Conservation (phyloP, 306 rosid species). For the Vachellia collinsii region DNA sequence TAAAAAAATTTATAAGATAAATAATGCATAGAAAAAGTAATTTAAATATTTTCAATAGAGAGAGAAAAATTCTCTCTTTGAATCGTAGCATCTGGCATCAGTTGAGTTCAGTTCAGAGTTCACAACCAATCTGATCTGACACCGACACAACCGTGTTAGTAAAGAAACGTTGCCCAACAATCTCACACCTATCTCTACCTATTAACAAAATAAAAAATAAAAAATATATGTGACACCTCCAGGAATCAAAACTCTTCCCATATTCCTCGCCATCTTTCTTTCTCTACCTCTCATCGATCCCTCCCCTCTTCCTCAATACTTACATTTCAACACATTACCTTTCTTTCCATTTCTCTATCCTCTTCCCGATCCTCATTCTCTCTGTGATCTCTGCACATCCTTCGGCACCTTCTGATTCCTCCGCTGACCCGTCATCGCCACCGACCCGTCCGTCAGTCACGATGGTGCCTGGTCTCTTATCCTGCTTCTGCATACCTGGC, state of each 20-base stretch:
- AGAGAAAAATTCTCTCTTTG: too few relatives aligned
- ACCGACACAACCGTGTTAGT: constrained; percentile 54
- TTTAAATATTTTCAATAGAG: too few relatives aligned
- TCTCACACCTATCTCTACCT: constrained; percentile 26
- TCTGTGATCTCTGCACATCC: neutral
- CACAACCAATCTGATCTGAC: constrained; percentile 44
- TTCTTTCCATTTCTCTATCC: neutral
- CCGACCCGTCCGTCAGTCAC: constrained; percentile 23
- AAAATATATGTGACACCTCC: neutral
- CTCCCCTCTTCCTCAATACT: neutral
- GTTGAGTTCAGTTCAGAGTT: too few relatives aligned
- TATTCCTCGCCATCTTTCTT: constrained; percentile 60
- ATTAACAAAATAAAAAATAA: neutral
- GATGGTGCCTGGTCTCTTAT: constrained; percentile 71
- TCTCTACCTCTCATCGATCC: constrained; percentile 45
- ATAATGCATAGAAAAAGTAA: too few relatives aligned
- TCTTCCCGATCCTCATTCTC: too few relatives aligned
- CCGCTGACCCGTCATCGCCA: constrained; percentile 31
- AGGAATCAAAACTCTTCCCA: neutral
- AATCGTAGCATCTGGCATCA: too few relatives aligned
- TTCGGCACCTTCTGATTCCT: neutral
- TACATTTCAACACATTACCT: neutral
- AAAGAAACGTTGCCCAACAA: constrained; percentile 34
- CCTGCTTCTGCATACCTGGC: constrained; percentile 65
- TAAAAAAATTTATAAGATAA: too few relatives aligned